A percentile compares a stretch with the other conserved stretches of the same genome.
Evolutionary conservation across 345 rosid genomes (phyloP).

Genomic region (Salix udensis): DNA sequence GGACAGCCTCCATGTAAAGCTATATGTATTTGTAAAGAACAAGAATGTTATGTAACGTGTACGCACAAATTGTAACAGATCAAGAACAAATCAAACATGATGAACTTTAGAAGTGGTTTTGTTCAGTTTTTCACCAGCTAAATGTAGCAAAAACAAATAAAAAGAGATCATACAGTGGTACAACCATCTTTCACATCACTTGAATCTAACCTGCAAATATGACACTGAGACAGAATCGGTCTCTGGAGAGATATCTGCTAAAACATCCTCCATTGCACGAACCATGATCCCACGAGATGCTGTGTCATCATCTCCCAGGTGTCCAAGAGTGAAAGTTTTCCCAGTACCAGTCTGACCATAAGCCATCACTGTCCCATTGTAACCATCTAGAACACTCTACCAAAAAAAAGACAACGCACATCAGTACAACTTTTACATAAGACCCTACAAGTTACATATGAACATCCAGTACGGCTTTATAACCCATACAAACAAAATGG

Average conservation of each 20-base stretch:
- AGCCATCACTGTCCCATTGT: conserved; percentile 38
- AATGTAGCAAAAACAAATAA: not conserved
- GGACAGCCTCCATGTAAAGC: conserved; percentile 36
- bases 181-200: not conserved
- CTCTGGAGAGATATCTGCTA: conserved; percentile 22
- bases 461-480: not conserved
- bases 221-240: conserved; percentile 28
- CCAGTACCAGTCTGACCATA: conserved; percentile 38
- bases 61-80: not conserved
- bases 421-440: not conserved
- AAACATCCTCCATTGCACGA: conserved; percentile 38
- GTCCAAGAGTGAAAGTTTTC: conserved; percentile 34
- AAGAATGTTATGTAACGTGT: not conserved
- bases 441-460: not conserved
- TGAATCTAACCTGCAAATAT: conserved; percentile 27
- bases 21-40: conserved; percentile 6
- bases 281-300: conserved; percentile 36
- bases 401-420: not conserved
- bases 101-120: not conserved
- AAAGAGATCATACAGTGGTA: not conserved
- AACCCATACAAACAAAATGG: not conserved
- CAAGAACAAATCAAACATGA: not conserved
- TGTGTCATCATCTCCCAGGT: conserved; percentile 29
- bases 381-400: conserved; percentile 31
- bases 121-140: not conserved